Conservation (phyloP, 208 protist genomes). For the Leishmania martiniquensis region DNA sequence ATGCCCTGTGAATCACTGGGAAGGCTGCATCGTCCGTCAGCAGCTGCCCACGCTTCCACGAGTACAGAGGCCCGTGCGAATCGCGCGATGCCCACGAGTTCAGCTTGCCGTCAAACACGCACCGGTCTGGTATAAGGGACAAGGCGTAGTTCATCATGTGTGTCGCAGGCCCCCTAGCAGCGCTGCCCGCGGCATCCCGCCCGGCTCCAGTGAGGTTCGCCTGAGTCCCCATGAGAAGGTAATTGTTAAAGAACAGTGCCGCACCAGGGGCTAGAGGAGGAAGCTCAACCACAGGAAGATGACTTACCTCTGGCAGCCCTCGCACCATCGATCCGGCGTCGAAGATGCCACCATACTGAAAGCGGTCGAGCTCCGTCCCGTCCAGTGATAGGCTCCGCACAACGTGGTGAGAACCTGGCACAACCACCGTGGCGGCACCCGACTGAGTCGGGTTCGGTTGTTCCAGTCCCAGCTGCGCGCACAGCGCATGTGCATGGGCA, state of each 20-base stretch:
- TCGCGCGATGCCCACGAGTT: conserved; percentile 75
- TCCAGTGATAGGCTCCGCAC: conserved; percentile 55
- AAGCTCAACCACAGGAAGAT: conserved; percentile 47
- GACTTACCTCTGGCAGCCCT: conserved; percentile 40
- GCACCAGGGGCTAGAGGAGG: conserved; percentile 53
- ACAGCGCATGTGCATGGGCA: conserved; percentile 40
- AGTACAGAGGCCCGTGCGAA: conserved; percentile 70
- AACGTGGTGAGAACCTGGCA: conserved; percentile 79
- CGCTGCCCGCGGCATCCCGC: neutral
- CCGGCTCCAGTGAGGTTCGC: conserved; percentile 48
- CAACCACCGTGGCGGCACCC: conserved; percentile 30
- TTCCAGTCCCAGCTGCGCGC: conserved; percentile 50
- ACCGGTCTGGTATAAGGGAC: conserved; percentile 73
- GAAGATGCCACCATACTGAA: conserved; percentile 57
- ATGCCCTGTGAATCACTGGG: conserved; percentile 71
- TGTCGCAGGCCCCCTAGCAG: conserved; percentile 21
- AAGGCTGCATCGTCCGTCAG: conserved; percentile 66
- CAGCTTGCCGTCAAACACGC: conserved; percentile 68
- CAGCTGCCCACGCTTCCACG: conserved; percentile 63
- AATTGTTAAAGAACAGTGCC: conserved; percentile 70
- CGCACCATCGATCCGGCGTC: conserved; percentile 72
- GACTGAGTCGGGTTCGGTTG: neutral
- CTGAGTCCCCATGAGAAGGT: conserved; percentile 41
- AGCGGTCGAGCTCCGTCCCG: conserved; percentile 61
- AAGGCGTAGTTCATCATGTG: conserved; percentile 58